Conservation (phyloP, 2,329 filamentous ascomycete species). For the Dactylella cylindrospora region DNA sequence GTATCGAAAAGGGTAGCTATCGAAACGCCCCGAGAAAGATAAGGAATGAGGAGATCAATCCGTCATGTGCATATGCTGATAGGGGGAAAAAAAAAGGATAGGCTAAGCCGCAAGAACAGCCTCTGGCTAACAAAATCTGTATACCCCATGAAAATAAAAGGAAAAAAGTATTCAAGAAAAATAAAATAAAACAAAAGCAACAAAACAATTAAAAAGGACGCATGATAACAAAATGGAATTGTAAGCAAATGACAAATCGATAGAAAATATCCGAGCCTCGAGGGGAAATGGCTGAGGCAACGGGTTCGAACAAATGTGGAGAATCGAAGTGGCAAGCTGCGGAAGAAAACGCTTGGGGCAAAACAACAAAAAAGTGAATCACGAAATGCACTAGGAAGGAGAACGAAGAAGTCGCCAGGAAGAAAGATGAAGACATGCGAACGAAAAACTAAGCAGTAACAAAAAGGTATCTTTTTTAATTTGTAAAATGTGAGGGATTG, state of each 20-base stretch:
- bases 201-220: not conserved
- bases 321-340: not conserved
- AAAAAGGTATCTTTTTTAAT: too few species aligned
- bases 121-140: too few species aligned
- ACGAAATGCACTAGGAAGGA: too few species aligned
- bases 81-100: slow-evolving; percentile 14
- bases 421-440: too few species aligned
- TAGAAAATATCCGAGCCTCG: not conserved
- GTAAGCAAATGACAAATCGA: not conserved
- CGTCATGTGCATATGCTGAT: slow-evolving; percentile 27
- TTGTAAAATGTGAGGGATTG: not conserved
- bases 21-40: not conserved
- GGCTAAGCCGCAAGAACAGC: slow-evolving; percentile 3
- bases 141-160: slow-evolving; percentile 16
- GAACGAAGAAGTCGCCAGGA: too few species aligned
- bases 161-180: not conserved
- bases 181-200: slow-evolving; percentile 3
- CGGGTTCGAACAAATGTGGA: not conserved
- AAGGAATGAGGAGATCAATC: not conserved
- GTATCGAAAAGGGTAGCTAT: slow-evolving; percentile 8
- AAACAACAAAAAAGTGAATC: not conserved
- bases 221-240: not conserved
- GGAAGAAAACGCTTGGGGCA: too few species aligned
- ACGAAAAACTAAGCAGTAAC: too few species aligned
- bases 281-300: not conserved